Evolutionary conservation across 495 filamentous ascomycete genomes (phyloP).

Genomic region (Aspergillus conjunctus): DNA sequence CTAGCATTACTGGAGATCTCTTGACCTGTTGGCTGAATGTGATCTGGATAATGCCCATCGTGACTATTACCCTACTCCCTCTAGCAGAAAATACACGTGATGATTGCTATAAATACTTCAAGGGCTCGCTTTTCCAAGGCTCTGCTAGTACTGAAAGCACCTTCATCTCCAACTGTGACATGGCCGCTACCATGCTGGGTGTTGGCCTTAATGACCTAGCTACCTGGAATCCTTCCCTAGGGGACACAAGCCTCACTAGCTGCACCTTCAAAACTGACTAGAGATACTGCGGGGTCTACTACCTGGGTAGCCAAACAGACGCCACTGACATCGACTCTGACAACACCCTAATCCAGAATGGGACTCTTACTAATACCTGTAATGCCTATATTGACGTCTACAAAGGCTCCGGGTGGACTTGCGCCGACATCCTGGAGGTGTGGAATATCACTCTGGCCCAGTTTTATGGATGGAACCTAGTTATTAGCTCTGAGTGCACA

Average conservation of each 20-base stretch:
- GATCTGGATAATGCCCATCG: neutral
- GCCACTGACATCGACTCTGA: too few relatives aligned
- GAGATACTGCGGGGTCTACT: neutral
- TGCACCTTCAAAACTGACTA: neutral
- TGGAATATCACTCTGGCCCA: too few relatives aligned
- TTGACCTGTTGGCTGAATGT: neutral
- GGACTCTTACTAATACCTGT: too few relatives aligned
- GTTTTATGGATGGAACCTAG: too few relatives aligned
- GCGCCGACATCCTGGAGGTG: too few relatives aligned
- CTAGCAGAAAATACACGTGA: neutral
- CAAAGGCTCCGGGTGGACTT: too few relatives aligned
- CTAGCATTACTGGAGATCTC: too few relatives aligned
- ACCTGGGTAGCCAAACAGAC: too few relatives aligned
- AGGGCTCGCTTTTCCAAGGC: neutral
- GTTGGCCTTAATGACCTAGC: neutral
- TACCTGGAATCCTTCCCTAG: neutral
- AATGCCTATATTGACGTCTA: too few relatives aligned
- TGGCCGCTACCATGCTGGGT: neutral
- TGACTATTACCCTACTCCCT: neutral
- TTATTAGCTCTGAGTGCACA: too few relatives aligned
- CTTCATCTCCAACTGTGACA: neutral
- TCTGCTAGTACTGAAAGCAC: neutral
- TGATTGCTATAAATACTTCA: neutral
- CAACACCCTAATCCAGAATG: too few relatives aligned
- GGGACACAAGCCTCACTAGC: neutral